Percentiles rank a stretch among this genome's conserved stretches.
Conservation (phyloP, 1,284 basidiomycete species). For the Thelephora terrestris region DNA sequence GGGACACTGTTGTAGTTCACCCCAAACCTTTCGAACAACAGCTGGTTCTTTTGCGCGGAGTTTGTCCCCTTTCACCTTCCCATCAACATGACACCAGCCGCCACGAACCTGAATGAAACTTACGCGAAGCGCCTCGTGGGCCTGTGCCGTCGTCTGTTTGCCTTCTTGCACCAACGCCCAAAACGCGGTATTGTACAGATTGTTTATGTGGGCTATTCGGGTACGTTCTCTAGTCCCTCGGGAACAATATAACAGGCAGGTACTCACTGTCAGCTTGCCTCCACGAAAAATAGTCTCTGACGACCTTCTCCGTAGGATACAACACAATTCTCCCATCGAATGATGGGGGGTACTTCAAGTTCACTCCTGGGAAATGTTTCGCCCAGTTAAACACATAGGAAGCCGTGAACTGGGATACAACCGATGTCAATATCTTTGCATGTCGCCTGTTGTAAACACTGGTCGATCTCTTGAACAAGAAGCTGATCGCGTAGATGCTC, state of each 20-base stretch:
- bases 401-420: slow-evolving; percentile 90
- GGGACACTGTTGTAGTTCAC: slow-evolving; percentile 85
- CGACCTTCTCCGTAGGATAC: slow-evolving; percentile 66
- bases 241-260: not conserved
- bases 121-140: slow-evolving; percentile 72
- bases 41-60: slow-evolving; percentile 86
- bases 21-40: slow-evolving; percentile 71
- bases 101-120: slow-evolving; percentile 7
- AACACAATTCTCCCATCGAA: slow-evolving; percentile 89
- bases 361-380: slow-evolving; percentile 62
- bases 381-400: slow-evolving; percentile 87
- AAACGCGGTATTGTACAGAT: slow-evolving; percentile 93
- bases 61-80: slow-evolving; percentile 59
- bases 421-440: slow-evolving; percentile 83
- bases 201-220: slow-evolving; percentile 87
- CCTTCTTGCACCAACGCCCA: slow-evolving; percentile 88
- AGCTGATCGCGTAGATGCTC: slow-evolving; percentile 38
- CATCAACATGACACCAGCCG: not conserved
- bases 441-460: slow-evolving; percentile 78
- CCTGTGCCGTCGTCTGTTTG: slow-evolving; percentile 68
- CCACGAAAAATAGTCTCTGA: slow-evolving; percentile 94
- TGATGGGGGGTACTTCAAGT: slow-evolving; percentile 74
- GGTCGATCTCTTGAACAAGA: slow-evolving; percentile 73
- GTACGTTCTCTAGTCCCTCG: slow-evolving; percentile 1
- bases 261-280: slow-evolving; percentile 87